Base-by-base conservation (phyloP, 148 eudicot genomes). In the Agrostemma githago region DNA sequence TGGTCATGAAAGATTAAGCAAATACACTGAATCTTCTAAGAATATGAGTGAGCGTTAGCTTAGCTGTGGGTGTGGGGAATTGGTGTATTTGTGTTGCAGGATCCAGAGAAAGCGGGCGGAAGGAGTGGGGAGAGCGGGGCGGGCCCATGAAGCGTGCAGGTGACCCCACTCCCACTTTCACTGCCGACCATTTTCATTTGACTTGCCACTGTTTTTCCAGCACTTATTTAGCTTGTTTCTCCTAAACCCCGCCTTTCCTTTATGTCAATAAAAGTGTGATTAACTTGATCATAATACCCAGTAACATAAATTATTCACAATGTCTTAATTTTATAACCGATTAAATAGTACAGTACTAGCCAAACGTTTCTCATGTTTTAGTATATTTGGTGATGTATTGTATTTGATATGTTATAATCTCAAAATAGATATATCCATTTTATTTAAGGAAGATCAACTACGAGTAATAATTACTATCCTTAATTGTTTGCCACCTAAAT, bases 1-100 rank as follows among this genome's bases (percentile, higher is more conserved):
- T 12, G 98, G 98, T n/a, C 97, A 93, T 15, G 98, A 88, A 79
- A 81, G 89, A n/a, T n/a, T n/a, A n/a, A n/a, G n/a, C n/a, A n/a
- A n/a, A n/a, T n/a, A n/a, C n/a, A n/a, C n/a, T n/a, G n/a, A n/a
- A n/a, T n/a, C n/a, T n/a, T n/a, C n/a, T n/a, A 65, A 5, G 26
- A n/a, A 38, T 64, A 39, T 37, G 15, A 5, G 64, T 38, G 62
- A 51, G 37, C 69, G 70, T 64, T 76, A n/a, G 39, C 73, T 11
- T n/a, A n/a, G n/a, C n/a, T n/a, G n/a, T n/a, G n/a, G n/a, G n/a
- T n/a, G 20, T 8, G 78, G n/a, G 62, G 69, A 42, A 34, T 17
- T 21, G n/a, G 57, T 17, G 76, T 39, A 44, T 43, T 2, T 15
- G 21, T 21, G 40, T 20, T 42, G 68, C 1, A 16, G 39, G 75